Evolutionary conservation across 306 rosid species (phyloP), one percentile per base, ranked within the genome.

Genomic region (Sophora flavescens): DNA sequence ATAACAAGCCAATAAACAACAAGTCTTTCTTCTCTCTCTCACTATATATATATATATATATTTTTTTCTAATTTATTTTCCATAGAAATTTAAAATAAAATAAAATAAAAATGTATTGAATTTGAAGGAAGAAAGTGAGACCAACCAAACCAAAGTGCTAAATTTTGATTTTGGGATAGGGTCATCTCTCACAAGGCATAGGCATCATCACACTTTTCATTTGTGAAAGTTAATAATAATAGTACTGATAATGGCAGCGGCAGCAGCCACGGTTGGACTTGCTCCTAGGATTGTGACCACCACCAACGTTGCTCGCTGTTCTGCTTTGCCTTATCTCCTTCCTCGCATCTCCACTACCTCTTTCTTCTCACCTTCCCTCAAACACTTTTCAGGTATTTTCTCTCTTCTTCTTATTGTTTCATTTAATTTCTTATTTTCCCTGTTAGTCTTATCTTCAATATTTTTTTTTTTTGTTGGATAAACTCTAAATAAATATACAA

Each of bases 311-410:
- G 45, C 82, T 28, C 91, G 93, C 68, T 86, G 87, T 75, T 86
- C 93, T 64, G 90, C 92, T 65, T 75, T 84, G 81, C 98, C 96
- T 54, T 76, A 32, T 67, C 96, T 96, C 35, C 94, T 97, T 12
- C 83, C 97, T 78, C 96, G 97, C 44, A n/a, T 85, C 77, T 81
- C 88, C 70, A 66, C 87, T 53, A 72, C 87, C 48, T 45, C 91
- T 2, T 62, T 88, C 69, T 85, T 86, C 76, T 79, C 86, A 35
- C 6, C 88, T 64, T 76, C 86, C 64, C 61, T 85, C 68, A 89
- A 82, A 79, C 82, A 70, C 5, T 53, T 81, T 48, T 60, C 88
- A 79, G 99, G 97, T 95, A 62, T 8, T 18, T 15, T 39, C 47
- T 56, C 8, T 0, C 7, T 33, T 74, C 8, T 6, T n/a, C 2